These are phyloP conservation scores for Trichoderma asperellum DNA, from an alignment of 2,329 filamentous ascomycete species.

Conservation along the genomic window DNA sequence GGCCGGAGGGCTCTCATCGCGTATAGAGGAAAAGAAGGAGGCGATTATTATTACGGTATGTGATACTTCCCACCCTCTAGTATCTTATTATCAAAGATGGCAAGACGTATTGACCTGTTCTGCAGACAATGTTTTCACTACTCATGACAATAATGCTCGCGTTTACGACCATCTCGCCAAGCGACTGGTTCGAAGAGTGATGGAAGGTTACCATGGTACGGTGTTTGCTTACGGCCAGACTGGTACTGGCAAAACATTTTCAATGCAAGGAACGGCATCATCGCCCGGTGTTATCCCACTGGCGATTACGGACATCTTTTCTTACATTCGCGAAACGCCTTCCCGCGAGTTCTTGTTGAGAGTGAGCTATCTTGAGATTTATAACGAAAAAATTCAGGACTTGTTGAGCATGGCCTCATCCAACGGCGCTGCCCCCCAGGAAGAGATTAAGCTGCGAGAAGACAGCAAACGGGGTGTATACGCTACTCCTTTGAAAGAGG, in stretches of 20 bases:
- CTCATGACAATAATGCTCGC: conserved; percentile 89
- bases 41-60: conserved; percentile 90
- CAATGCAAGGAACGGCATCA: conserved; percentile 96
- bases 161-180: conserved; percentile 96
- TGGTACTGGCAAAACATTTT: conserved; percentile 97
- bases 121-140: conserved; percentile 92
- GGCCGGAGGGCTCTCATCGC: conserved; percentile 79
- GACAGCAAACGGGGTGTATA: conserved; percentile 97
- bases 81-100: background rate
- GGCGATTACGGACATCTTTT: conserved; percentile 98
- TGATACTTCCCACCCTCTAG: background rate
- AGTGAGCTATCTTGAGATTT: conserved; percentile 98
- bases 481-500: conserved; percentile 92
- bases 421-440: conserved; percentile 63
- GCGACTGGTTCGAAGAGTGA: conserved; percentile 89
- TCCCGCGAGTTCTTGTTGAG: conserved; percentile 91
- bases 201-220: conserved; percentile 98
- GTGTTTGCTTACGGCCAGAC: conserved; percentile 99
- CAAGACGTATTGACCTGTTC: conserved; percentile 31
- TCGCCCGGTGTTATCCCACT: conserved; percentile 96
- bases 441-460: conserved; percentile 96
- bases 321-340: conserved; percentile 96
- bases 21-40: conserved; percentile 85
- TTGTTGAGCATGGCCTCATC: conserved; percentile 75
- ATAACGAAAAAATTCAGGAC: conserved; percentile 97